Conservation (phyloP, 169 alveolate genomes). For the Babesia ovata region DNA sequence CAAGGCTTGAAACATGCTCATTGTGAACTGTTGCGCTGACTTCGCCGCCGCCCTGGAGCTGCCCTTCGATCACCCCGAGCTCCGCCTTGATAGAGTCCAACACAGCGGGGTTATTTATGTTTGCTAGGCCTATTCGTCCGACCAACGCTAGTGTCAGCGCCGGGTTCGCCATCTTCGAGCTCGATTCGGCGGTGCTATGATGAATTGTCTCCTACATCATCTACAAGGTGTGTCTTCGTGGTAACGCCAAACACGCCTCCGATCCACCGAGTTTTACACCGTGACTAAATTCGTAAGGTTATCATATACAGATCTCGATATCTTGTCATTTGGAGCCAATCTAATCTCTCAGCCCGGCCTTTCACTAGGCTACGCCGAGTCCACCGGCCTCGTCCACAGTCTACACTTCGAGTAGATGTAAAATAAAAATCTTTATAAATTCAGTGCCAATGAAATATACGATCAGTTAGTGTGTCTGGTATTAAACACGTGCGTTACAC, state of each 20-base stretch:
- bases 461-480: neutral
- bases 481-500: neutral
- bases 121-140: conserved; percentile 50
- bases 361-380: too few relatives aligned
- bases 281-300: too few relatives aligned
- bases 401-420: neutral
- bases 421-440: neutral
- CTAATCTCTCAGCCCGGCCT: too few relatives aligned
- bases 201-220: too few relatives aligned
- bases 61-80: conserved; percentile 15
- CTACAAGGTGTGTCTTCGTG: too few relatives aligned
- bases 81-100: conserved; percentile 35
- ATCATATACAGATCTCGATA: too few relatives aligned
- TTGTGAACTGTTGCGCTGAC: neutral
- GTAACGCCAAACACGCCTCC: too few relatives aligned
- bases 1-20: neutral
- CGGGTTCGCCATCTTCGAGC: conserved; percentile 39
- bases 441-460: neutral
- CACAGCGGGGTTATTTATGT: conserved; percentile 22
- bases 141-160: conserved; percentile 39
- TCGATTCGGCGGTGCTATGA: too few relatives aligned
- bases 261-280: too few relatives aligned
- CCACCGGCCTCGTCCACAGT: too few relatives aligned
- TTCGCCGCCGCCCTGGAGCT: conserved; percentile 6
- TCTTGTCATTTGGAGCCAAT: too few relatives aligned